Evolutionary conservation across 371 early-diverging fungal genomes (phyloP), one percentile per base, ranked within the genome.

Genomic region (Paraphysoderma sedebokerense): DNA sequence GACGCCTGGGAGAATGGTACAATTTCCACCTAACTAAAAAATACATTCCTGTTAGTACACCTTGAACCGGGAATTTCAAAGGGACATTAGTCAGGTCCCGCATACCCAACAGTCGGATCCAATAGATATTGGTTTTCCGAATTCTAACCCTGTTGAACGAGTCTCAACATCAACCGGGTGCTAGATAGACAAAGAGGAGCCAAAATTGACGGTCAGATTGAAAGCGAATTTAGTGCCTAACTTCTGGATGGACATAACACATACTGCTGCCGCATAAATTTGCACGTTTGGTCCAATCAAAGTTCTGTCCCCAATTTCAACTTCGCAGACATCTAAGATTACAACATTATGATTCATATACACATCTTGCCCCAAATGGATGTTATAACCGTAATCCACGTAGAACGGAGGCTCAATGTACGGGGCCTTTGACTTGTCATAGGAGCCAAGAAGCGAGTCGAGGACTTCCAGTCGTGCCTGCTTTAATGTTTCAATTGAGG

Each of bases 231-330:
- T n/a, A n/a, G n/a, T n/a, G n/a, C 50, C 29, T 37, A 51, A 15
- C 66, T 42, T 8, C 53, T 19, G 12, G 35, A 50, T 0, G 62
- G 51, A 17, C 62, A 64, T 15, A 62, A 24, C 3, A 87, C 85
- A 55, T 90, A 89, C 23, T 67, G n/a, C 70, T 11, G 86, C 85
- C 0, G 81, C 59, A 58, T 82, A 85, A 30, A 90, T 48, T 20
- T 77, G 78, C 26, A 85, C 85, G 46, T 70, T 67, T 3, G 91
- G 89, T 0, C 75, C 91, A 50, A 88, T 60, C 50, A 81, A 52
- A 5, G 69, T 72, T 35, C 66, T 47, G 54, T 78, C 62, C 24
- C 84, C 88, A 37, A 87, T 72, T 2, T 52, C 63, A 19, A 87
- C 73, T 11, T 61, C 54, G 3, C 71, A 66, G 53, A 70, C 60